Base-by-base conservation (phyloP, 495 filamentous ascomycete genomes). In the Aspergillus mulundensis region DNA sequence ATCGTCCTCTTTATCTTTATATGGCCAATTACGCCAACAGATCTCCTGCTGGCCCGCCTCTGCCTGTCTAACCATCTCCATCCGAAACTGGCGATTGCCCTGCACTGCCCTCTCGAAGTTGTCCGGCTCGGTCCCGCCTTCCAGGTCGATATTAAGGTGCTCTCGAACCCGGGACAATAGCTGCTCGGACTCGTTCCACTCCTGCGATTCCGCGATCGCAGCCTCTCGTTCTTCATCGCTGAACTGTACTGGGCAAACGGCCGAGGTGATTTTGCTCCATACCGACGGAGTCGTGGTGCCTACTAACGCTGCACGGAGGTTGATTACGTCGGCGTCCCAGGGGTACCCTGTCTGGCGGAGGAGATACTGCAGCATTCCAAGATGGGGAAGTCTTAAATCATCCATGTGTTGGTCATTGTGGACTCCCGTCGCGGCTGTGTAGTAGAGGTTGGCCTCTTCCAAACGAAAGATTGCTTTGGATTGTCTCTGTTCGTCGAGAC, bases 131-230 rank as follows among this genome's bases (percentile, higher is more conserved):
- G 67, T 70, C 21, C 69, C 66, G 1, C 67, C 65, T 61, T 70
- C 67, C 5, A 57, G 51, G 39, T 72, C 67, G 12, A 69, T 67
- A 54, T 55, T 44, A 7, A 70, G 53, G 42, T 70, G 43, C 36
- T 64, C 56, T 62, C 66, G 62, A 43, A 72, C 47, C 20, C 38
- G 36, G 7, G 60, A 66, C 23, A 72, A 16, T 12, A 72, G 56
- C 32, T 62, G 42, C 61, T 68, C 67, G 58, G 67, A 73, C 57
- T 73, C 67, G 28, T 67, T 71, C 70, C 67, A 71, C 60, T 66
- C 65, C 23, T 60, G 50, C n/a, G 69, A 66, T 57, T 72, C 70
- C 30, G 23, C 61, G 18, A 68, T 62, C 11, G 67, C 66, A 30
- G 47, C 24, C 51, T 64, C 60, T 61, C 59, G 59, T 56, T 71